A percentile compares a stretch with the other conserved stretches of the same genome.
phyloP scores from a whole-genome alignment of 257 asterid species.

The Plectranthus barbatus region DNA sequence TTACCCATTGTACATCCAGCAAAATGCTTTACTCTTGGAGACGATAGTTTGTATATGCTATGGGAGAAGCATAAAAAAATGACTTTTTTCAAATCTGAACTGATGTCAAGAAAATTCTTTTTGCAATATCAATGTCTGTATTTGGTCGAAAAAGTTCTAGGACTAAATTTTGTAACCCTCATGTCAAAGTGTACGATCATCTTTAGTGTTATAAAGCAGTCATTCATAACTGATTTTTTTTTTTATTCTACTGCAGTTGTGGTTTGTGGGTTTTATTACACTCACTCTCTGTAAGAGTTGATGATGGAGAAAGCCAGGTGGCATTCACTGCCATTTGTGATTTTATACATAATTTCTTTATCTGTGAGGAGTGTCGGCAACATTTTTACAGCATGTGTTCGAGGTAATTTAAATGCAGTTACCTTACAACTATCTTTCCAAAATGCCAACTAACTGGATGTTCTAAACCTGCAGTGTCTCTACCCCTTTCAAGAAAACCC shows the following conservation, averaged over 20 bases:
- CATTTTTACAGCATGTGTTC: conserved; percentile 86
- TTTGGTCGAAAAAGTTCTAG: background rate
- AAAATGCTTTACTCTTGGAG: too few species aligned
- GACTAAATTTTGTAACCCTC: background rate
- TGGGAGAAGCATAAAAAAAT: background rate
- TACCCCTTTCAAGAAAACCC: conserved; percentile 57
- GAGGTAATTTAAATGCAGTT: conserved; percentile 35
- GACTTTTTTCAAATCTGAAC: background rate
- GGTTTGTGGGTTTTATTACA: conserved; percentile 92
- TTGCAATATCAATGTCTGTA: background rate
- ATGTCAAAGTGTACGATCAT: conserved; percentile 7
- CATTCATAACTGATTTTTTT: background rate
- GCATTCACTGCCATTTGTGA: conserved; percentile 71
- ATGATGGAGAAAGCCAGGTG: conserved; percentile 70
- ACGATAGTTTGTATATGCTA: too few species aligned
- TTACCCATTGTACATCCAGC: background rate
- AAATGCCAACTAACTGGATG: background rate
- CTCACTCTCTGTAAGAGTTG: conserved; percentile 82
- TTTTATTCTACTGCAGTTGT: conserved; percentile 53
- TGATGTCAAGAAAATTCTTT: background rate
- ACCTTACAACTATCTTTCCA: background rate
- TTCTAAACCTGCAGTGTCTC: conserved; percentile 46
- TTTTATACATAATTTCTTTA: conserved; percentile 66
- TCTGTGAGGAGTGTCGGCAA: conserved; percentile 89
- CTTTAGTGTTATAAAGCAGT: background rate